Evolutionary conservation across 305 asterid genomes (phyloP).

Genomic region (Plantago lanceolata): DNA sequence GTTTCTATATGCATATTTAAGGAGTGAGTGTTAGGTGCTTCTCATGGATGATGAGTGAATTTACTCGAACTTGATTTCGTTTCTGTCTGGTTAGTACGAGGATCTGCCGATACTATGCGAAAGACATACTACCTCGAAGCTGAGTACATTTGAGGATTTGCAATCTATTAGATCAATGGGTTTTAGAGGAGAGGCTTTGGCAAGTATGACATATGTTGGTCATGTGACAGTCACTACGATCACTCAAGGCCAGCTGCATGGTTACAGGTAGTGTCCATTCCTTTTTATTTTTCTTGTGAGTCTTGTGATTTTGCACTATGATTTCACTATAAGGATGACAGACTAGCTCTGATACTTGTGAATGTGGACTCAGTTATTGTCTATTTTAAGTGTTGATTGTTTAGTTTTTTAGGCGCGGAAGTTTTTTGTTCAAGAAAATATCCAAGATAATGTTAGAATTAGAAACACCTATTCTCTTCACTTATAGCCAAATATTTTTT

Average conservation of each 20-base stretch:
- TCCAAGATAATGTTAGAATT: conserved; percentile 2
- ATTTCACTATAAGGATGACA: too few relatives aligned
- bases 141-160: conserved; percentile 77
- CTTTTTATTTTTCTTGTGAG: conserved; percentile 7
- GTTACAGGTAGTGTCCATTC: conserved; percentile 62
- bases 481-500: too few relatives aligned
- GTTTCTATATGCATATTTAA: background rate
- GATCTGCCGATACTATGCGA: conserved; percentile 90
- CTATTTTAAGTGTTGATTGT: too few relatives aligned
- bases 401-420: too few relatives aligned
- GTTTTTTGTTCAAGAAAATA: background rate
- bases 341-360: too few relatives aligned
- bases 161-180: conserved; percentile 83
- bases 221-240: conserved; percentile 96
- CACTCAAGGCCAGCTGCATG: conserved; percentile 82
- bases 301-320: too few relatives aligned
- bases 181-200: conserved; percentile 95
- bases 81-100: conserved; percentile 45
- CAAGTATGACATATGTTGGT: conserved; percentile 95
- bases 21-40: background rate
- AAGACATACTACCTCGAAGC: conserved; percentile 91
- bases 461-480: background rate
- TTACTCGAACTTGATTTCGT: conserved; percentile 11
- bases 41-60: conserved; percentile 1
- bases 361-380: too few relatives aligned